Evolutionary conservation across 495 filamentous ascomycete species (phyloP), one percentile per base, ranked within the genome.

Genomic region (Thermochaetoides thermophila): DNA sequence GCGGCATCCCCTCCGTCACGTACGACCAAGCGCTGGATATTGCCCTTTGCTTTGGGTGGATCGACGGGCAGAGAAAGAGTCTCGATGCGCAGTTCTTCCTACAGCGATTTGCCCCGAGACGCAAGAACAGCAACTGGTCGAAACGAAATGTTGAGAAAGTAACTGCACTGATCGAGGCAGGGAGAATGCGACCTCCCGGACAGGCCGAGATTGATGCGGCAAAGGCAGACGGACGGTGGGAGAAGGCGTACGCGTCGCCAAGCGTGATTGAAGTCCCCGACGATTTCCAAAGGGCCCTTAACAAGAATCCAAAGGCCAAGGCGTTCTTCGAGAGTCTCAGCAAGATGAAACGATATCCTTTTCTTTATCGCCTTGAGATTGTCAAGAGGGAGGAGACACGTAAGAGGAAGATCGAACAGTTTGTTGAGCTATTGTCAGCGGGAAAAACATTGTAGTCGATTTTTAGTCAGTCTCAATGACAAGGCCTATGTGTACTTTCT

Each of bases 11-110:
- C 0, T 69, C 67, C 0, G 50, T 73, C 11, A 60, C 58, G n/a
- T 58, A 67, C 18, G 53, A 58, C 9, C 59, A 71, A 40, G 70
- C 70, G 7, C 58, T 73, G 19, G 64, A 73, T 52, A 45, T 53
- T 17, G 67, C 68, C 5, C 50, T 74, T 3, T 74, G 70, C 41
- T 66, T 64, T 38, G 69, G 70, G 5, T 74, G 70, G 70, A 74
- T 74, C 32, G 69, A 74, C 44, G 69, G 69, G 3, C 68, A 69
- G 30, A 45, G 52, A 14, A 60, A 62, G 15, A 37, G 44, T 15
- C 48, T 56, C 35, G 53, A 67, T 37, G 44, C 50, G 5, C 29
- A 50, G 12, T 57, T 48, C 46, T 65, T 61, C 52, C 32, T 67
- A 7, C 64, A 65, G 35, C 56, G 61, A 2, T 73, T 70, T 52